A percentile compares a stretch with the other conserved stretches of the same genome.
These are phyloP conservation scores for Candida insectorum DNA, from an alignment of 805 yeast species.

Conservation along the genomic window DNA sequence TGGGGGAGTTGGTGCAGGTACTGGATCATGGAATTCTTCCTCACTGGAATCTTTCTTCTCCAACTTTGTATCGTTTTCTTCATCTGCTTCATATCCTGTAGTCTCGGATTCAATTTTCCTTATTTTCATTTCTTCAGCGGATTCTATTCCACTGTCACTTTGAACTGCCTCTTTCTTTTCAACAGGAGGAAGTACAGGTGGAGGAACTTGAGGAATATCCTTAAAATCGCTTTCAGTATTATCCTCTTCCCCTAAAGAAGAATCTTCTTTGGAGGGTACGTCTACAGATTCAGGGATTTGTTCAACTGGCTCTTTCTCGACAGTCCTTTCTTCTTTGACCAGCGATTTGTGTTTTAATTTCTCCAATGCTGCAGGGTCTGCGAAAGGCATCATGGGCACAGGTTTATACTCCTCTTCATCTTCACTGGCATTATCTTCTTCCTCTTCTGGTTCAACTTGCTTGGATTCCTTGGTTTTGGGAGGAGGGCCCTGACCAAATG, in stretches of 20 bases:
- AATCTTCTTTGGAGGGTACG: slow-evolving; percentile 5
- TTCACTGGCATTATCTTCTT: slow-evolving; percentile 3
- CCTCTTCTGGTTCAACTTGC: slow-evolving; percentile 10
- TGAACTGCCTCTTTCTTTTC: slow-evolving; percentile 3
- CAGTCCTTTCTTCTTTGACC: background rate
- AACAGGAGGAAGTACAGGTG: slow-evolving; percentile 5
- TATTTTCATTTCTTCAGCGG: slow-evolving; percentile 3
- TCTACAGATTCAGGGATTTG: slow-evolving; percentile 1
- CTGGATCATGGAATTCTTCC: too few relatives aligned
- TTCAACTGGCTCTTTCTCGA: slow-evolving; percentile 1
- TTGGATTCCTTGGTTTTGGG: slow-evolving; percentile 11
- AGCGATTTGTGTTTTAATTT: slow-evolving; percentile 3
- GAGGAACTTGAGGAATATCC: slow-evolving; percentile 3
- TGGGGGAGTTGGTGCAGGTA: background rate
- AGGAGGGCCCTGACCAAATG: slow-evolving; percentile 26
- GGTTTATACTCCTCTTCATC: slow-evolving; percentile 19
- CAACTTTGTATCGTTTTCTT: slow-evolving; percentile 28
- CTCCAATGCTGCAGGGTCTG: slow-evolving; percentile 12
- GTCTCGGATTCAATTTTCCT: slow-evolving; percentile 9
- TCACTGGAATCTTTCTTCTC: background rate
- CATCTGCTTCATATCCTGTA: slow-evolving; percentile 74
- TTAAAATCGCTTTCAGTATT: slow-evolving; percentile 6
- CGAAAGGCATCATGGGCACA: slow-evolving; percentile 13
- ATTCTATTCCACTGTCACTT: slow-evolving; percentile 10
- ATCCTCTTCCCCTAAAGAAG: slow-evolving; percentile 13